Base-by-base conservation (phyloP, 139 green algal genomes). In the Chlorella sp. region DNA sequence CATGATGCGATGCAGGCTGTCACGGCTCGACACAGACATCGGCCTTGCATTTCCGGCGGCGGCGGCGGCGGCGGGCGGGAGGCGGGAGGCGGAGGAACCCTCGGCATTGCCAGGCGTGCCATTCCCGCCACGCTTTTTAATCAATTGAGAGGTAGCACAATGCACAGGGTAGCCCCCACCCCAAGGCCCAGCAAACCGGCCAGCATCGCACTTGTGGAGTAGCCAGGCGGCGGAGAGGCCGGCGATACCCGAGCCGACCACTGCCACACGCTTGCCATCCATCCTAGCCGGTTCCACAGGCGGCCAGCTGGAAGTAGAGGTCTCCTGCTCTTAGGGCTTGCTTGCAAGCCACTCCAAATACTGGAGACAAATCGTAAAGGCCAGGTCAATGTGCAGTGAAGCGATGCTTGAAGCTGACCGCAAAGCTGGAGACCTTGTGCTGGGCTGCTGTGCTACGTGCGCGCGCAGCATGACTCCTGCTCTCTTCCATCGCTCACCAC, bases 231-330 rank as follows among this genome's bases (percentile, higher is more conserved):
- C 90, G 42, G 37, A 90, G 2, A 99, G 90, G 2, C 98, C 98
- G 18, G 88, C 94, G 60, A 99, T 97, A 37, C 98, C 98, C 0
- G 83, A 93, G 21, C 98, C 98, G 24, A 99, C 89, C 22, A 99
- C 96, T 1, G 96, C 97, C 4, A 99, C 92, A 24, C 90, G 88
- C 73, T 42, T 83, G 26, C 60, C 81, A 26, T 89, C 34, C 86
- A 89, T 90, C 3, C 3, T n/a, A n/a, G n/a, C n/a, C n/a, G n/a
- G n/a, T n/a, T n/a, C 14, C 32, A 39, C 15, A 21, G 12, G 71
- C 16, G 28, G 28, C 71, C 14, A 39, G 28, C 28, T 40, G 28
- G 14, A 40, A 40, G 48, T 9, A 9, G 48, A 57, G 48, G 48
- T 57, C 48, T 57, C 48, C 48, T 57, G 48, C 48, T 57, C 48